Base-by-base conservation (phyloP, 2,329 filamentous ascomycete genomes). In the Neophaeococcomyces aloes region DNA sequence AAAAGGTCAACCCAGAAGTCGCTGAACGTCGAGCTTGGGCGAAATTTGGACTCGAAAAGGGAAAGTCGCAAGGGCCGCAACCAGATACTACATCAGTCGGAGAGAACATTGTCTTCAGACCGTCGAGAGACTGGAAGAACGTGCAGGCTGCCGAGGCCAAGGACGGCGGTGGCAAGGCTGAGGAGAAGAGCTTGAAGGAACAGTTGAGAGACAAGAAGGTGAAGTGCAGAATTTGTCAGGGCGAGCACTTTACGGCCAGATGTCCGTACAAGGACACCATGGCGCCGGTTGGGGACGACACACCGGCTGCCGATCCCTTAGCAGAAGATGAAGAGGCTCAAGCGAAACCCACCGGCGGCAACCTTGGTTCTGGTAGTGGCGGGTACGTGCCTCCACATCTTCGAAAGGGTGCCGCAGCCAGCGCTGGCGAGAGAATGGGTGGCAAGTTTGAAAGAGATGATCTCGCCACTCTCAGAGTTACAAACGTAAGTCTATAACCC, bases 211-310 rank as follows among this genome's bases (percentile, higher is more conserved):
- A 95, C 72, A 94, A 95, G 79, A 93, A 95, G 74, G 93, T 98
- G 75, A 96, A 96, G 78, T 98, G 91, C 70, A 84, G 91, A 76
- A 96, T 98, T 64, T 98, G 91, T 72, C 85, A 81, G 64, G 91
- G 89, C 63, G 91, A 98, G 74, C 91, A 98, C 79, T 98, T 96
- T 75, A 98, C 91, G 32, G 89, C 89, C 56, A 83, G 91, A 65
- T 98, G 91, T 79, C 91, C 91, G 29, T 98, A 94, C 81, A 98
- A 96, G 75, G 91, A 96, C 65, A 98, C 89, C 58, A 95, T 98
- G 87, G 87, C 89, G 29, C 91, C 69, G 5, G 65, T 71, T 45
- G 69, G 69, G 32, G 69, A 71, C 54, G 49, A 62, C 32, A 59
- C 53, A 38, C 61, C 55, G 23, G 60, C 56, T 17, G 49, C 55